phyloP scores from a whole-genome alignment of 257 asterid species.

The Fraxinus anomala region DNA sequence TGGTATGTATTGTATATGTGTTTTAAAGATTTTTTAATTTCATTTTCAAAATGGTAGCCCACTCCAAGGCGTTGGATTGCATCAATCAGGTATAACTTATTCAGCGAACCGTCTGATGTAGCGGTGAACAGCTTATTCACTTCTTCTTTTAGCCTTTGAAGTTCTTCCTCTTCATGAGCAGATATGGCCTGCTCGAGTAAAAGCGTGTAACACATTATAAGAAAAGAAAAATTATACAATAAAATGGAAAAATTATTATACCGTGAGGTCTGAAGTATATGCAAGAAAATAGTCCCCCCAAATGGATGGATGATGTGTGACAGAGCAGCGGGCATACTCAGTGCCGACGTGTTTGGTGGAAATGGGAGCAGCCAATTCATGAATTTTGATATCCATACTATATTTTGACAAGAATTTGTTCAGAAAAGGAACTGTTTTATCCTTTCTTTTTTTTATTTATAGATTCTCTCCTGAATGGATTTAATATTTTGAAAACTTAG shows the following conservation, averaged over 20 bases:
- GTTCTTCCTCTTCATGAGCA: background rate
- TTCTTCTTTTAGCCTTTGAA: slow-evolving; percentile 5
- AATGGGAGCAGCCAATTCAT: background rate
- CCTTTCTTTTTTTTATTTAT: too few relatives aligned
- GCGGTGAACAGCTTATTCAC: slow-evolving; percentile 3
- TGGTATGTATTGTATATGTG: background rate
- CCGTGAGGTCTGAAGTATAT: too few relatives aligned
- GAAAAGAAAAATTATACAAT: too few relatives aligned
- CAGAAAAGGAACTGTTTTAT: too few relatives aligned
- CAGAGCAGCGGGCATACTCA: background rate
- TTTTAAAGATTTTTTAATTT: background rate
- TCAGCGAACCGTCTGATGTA: background rate
- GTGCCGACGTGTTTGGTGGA: background rate
- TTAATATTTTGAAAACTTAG: too few relatives aligned
- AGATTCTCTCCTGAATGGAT: too few relatives aligned
- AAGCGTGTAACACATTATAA: background rate
- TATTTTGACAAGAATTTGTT: too few relatives aligned
- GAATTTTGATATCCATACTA: background rate
- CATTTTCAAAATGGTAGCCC: slow-evolving; percentile 6
- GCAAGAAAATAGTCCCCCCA: background rate
- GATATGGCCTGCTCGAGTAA: background rate
- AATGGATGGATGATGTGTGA: background rate
- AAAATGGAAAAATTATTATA: too few relatives aligned
- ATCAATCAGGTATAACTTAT: background rate
- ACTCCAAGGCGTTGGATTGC: slow-evolving; percentile 13